Evolutionary conservation across 108 stramenopile genomes (phyloP).

Genomic region (Nannochloropsis salina): DNA sequence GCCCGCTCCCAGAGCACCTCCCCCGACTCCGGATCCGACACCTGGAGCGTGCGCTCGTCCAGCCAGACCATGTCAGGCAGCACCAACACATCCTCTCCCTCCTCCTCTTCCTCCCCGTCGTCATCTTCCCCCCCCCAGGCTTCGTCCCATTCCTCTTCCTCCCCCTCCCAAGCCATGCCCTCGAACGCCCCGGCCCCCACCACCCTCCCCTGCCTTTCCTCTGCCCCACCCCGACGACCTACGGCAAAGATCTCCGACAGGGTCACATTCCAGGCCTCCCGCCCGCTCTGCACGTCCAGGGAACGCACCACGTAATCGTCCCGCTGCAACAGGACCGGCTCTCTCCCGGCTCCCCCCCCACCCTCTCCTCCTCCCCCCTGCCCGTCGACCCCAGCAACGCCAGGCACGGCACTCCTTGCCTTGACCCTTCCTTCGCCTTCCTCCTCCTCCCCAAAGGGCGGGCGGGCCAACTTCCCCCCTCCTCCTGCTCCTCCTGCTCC

Average conservation of each 20-base stretch:
- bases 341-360: background rate
- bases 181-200: background rate
- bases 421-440: background rate
- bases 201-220: conserved; percentile 13
- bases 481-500: background rate
- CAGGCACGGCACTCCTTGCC: background rate
- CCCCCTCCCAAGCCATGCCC: background rate
- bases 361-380: background rate
- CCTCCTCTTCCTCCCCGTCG: conserved; percentile 14
- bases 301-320: conserved; percentile 45
- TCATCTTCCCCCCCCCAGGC: background rate
- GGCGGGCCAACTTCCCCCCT: background rate
- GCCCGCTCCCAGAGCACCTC: conserved; percentile 36
- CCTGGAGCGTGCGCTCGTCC: conserved; percentile 30
- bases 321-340: conserved; percentile 36
- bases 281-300: conserved; percentile 24
- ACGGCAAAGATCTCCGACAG: conserved; percentile 40
- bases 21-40: conserved; percentile 32
- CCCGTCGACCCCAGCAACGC: background rate
- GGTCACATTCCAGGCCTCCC: conserved; percentile 44
- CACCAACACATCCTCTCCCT: background rate
- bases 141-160: background rate
- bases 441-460: background rate
- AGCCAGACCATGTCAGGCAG: conserved; percentile 38
- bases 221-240: background rate